These are phyloP conservation scores for Paramecium primaurelia DNA, from an alignment of 73 alveolate species.

Conservation along the genomic window DNA sequence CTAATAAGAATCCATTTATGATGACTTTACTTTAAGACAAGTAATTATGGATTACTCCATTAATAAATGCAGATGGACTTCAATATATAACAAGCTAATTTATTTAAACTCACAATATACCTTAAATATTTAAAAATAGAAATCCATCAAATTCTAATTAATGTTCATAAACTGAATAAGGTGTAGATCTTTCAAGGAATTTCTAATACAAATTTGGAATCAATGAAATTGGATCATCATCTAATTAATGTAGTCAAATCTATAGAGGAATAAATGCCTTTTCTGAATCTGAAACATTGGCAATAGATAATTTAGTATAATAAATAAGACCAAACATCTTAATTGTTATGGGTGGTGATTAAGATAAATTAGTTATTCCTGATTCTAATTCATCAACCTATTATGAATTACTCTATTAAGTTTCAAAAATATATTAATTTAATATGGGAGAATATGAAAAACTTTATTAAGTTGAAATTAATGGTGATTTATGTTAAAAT, in stretches of 20 bases:
- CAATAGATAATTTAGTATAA: background rate
- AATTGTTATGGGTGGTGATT: background rate
- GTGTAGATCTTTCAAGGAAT: conserved; percentile 22
- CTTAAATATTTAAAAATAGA: background rate
- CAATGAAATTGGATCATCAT: background rate
- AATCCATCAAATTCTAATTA: background rate
- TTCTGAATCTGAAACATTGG: background rate
- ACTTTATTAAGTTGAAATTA: background rate
- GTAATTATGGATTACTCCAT: background rate
- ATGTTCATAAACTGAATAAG: background rate
- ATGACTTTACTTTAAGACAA: background rate
- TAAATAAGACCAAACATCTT: background rate
- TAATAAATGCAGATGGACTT: background rate
- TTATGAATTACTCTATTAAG: background rate
- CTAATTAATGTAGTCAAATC: background rate
- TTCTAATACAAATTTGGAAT: background rate
- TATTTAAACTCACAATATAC: background rate
- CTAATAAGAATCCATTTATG: background rate
- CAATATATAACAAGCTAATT: background rate
- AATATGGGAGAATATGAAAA: background rate
- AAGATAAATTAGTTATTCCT: background rate
- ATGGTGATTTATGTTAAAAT: conserved; percentile 25
- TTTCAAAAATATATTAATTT: background rate
- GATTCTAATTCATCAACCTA: background rate
- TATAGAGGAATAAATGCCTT: background rate